phyloP scores from a whole-genome alignment of 2,329 filamentous ascomycete genomes.

The Fusarium sp. region DNA sequence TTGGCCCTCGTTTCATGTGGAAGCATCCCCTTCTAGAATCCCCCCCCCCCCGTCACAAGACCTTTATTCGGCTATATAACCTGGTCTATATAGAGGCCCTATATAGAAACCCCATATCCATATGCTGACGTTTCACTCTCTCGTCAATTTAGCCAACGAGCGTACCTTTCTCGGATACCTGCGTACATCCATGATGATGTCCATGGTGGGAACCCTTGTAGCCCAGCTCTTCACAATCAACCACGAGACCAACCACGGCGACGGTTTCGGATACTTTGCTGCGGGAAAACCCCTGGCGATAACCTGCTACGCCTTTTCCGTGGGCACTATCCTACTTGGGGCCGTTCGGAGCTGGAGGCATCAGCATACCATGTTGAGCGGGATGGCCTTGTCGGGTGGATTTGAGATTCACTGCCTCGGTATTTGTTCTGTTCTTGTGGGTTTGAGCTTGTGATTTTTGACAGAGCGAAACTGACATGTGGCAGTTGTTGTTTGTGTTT shows the following conservation, averaged over 20 bases:
- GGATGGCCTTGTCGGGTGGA: slow-evolving; percentile 49
- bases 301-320: slow-evolving; percentile 56
- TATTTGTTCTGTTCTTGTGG: slow-evolving; percentile 33
- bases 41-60: background rate
- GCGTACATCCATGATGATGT: slow-evolving; percentile 76
- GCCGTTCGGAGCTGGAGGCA: slow-evolving; percentile 48
- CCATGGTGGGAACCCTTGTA: slow-evolving; percentile 73
- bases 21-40: background rate
- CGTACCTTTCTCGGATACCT: slow-evolving; percentile 81
- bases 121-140: slow-evolving; percentile 7
- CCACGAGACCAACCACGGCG: slow-evolving; percentile 45
- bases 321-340: slow-evolving; percentile 51
- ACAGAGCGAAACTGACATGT: slow-evolving; percentile 6
- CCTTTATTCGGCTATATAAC: background rate
- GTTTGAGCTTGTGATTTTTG: background rate
- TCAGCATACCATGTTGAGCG: slow-evolving; percentile 47
- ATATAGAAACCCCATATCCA: background rate
- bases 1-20: background rate
- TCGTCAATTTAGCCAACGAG: slow-evolving; percentile 69
- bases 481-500: slow-evolving; percentile 40
- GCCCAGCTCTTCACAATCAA: slow-evolving; percentile 75
- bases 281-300: slow-evolving; percentile 70
- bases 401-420: slow-evolving; percentile 46
- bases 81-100: background rate
- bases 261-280: slow-evolving; percentile 67